phyloP scores from a whole-genome alignment of 140 eudicot genomes.

The Flaveria floridana region DNA sequence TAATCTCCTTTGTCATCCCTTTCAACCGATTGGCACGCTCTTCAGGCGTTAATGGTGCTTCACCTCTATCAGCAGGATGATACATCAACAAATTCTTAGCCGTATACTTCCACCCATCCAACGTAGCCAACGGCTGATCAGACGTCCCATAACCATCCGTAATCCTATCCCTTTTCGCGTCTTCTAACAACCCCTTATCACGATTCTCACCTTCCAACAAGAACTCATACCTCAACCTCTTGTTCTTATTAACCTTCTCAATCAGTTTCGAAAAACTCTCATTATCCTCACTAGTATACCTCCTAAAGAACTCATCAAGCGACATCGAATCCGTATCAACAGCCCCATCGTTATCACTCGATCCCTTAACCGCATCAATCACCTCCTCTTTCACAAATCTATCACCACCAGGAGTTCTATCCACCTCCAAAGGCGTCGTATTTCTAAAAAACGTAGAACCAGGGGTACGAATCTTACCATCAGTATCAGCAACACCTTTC shows the following conservation, averaged over 20 bases:
- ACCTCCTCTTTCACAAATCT: slow-evolving; percentile 30
- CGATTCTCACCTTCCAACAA: slow-evolving; percentile 64
- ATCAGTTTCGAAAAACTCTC: slow-evolving; percentile 70
- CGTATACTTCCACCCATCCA: slow-evolving; percentile 77
- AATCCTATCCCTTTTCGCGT: slow-evolving; percentile 51
- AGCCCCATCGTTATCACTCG: slow-evolving; percentile 5
- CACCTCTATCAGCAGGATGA: slow-evolving; percentile 89
- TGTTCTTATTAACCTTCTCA: slow-evolving; percentile 74
- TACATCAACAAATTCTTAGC: slow-evolving; percentile 91
- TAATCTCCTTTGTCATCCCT: slow-evolving; percentile 70
- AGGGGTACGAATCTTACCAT: slow-evolving; percentile 67
- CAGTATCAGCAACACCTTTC: slow-evolving; percentile 34
- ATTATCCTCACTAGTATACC: slow-evolving; percentile 90
- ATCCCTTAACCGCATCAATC: slow-evolving; percentile 1
- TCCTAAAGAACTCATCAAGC: slow-evolving; percentile 71
- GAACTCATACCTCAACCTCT: slow-evolving; percentile 62
- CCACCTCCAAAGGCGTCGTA: slow-evolving; percentile 54
- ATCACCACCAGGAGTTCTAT: slow-evolving; percentile 38
- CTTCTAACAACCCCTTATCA: slow-evolving; percentile 50
- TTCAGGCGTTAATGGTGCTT: slow-evolving; percentile 66
- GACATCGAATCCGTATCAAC: slow-evolving; percentile 38
- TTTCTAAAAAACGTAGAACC: slow-evolving; percentile 67
- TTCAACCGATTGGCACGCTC: slow-evolving; percentile 63
- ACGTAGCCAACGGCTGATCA: slow-evolving; percentile 72
- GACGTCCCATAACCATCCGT: slow-evolving; percentile 95